Base-by-base conservation (phyloP, 306 rosid species). In the Ochetophila trinervis region DNA sequence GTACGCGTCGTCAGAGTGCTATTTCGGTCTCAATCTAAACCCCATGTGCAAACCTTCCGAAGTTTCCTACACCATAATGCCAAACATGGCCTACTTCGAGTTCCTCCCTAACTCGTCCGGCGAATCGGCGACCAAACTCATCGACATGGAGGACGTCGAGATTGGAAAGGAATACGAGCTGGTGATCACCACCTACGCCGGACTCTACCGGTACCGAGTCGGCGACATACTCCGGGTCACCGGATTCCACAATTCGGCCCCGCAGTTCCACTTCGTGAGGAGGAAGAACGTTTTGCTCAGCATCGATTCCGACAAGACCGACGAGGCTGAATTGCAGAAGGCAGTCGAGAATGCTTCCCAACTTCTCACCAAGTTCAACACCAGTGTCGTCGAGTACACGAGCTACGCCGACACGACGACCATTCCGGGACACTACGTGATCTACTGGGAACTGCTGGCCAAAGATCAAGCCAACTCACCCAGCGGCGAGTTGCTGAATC, bases 201-300 rank as follows among this genome's bases (percentile, higher is more conserved):
- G 87, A 9, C 66, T 83, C 0, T 77, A 54, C 83, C 65, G 88
- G 4, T 83, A 83, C 81, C 61, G 88, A 22, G 88, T 83, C 8
- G 88, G 88, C 5, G 88, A 83, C 76, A 78, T 83, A 49, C 83
- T 83, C 74, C 79, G 85, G 2, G 88, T 80, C 36, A 80, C 88
- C n/a, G 85, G 88, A 42, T 83, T 80, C 74, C 88, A 83, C 83
- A 83, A 80, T 83, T 78, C 88, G 27, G 88, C 85, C 9, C 88
- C 88, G 16, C 85, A 83, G 63, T 83, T 80, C 72, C 88, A 80
- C 37, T 83, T 83, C 79, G 88, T 83, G 57, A 48, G 88, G 60
- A 66, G 88, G 51, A 83, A 83, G 66, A 83, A 83, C 71, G 88
- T 80, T 6, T 50, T 83, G 0, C 72, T 83, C 32, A 83, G 88